A percentile compares a stretch with the other conserved stretches of the same genome.
phyloP scores from a whole-genome alignment of 345 rosid species.

The Jatropha curcas region DNA sequence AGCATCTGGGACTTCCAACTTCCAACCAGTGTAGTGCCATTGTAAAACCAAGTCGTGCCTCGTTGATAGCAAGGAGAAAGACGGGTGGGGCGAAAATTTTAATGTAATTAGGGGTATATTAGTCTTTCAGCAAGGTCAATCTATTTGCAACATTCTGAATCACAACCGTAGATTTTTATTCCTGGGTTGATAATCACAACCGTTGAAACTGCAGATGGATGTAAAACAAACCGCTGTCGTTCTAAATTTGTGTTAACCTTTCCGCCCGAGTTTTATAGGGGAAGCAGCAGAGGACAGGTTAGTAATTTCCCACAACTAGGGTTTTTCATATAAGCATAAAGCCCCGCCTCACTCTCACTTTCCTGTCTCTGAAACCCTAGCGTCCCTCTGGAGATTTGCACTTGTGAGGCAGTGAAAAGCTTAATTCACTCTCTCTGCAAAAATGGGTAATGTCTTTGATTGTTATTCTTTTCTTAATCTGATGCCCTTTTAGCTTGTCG shows the following conservation, averaged over 20 bases:
- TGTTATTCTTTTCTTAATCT: not conserved
- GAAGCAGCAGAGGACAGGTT: not conserved
- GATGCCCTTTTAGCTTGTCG: not conserved
- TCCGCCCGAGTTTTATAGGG: not conserved
- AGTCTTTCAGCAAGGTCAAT: not conserved
- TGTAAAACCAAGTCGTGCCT: not conserved
- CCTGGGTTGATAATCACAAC: not conserved
- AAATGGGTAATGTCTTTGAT: conserved; percentile 17
- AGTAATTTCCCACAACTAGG: not conserved
- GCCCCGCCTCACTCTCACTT: not conserved
- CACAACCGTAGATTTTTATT: not conserved
- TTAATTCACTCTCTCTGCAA: conserved; percentile 7
- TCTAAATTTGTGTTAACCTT: not conserved
- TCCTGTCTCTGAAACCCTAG: not conserved
- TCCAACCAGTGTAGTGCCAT: conserved; percentile 11
- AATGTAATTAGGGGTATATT: not conserved
- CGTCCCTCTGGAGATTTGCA: conserved; percentile 4
- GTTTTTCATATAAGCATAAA: not conserved
- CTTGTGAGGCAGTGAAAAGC: conserved; percentile 1
- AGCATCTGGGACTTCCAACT: not conserved
- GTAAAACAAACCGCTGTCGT: not conserved
- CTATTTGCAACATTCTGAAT: not conserved
- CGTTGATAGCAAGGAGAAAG: not conserved
- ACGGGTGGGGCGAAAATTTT: not conserved
- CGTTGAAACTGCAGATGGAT: not conserved